A percentile compares a stretch with the other conserved stretches of the same genome.
These are phyloP conservation scores for Plasmodium fragile DNA, from an alignment of 169 alveolate species.

Conservation along the genomic window DNA sequence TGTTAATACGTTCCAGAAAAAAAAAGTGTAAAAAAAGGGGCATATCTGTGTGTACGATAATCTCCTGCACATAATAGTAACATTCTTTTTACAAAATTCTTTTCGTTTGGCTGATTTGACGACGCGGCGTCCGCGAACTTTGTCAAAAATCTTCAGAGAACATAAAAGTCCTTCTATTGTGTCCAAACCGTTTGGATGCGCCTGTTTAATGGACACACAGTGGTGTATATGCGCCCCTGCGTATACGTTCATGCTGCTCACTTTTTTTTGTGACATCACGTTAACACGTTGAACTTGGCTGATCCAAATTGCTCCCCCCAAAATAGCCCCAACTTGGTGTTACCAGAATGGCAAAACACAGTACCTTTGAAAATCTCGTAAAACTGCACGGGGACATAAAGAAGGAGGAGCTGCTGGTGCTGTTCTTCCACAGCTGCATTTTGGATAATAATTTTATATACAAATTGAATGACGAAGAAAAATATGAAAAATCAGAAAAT, in stretches of 20 bases:
- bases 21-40: not conserved
- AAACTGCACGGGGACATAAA: conserved; percentile 14
- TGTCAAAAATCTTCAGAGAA: not conserved
- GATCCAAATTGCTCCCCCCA: not conserved
- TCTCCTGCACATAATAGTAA: not conserved
- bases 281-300: not conserved
- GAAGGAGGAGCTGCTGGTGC: conserved; percentile 49
- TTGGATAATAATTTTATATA: conserved; percentile 37
- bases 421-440: conserved; percentile 45
- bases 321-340: not conserved
- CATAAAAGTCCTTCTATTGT: not conserved
- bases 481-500: not conserved
- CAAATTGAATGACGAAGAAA: conserved; percentile 26
- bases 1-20: not conserved
- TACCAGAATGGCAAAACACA: conserved; percentile 10
- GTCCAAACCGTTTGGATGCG: not conserved
- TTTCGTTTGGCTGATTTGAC: not conserved
- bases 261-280: not conserved
- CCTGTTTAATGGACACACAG: not conserved
- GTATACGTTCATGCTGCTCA: not conserved
- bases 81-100: not conserved
- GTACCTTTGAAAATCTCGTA: conserved; percentile 41
- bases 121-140: not conserved
- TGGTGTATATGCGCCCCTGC: not conserved
- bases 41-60: not conserved